Evolutionary conservation across 1,139 yeast species (phyloP).

Genomic region (Hansenula sp.): DNA sequence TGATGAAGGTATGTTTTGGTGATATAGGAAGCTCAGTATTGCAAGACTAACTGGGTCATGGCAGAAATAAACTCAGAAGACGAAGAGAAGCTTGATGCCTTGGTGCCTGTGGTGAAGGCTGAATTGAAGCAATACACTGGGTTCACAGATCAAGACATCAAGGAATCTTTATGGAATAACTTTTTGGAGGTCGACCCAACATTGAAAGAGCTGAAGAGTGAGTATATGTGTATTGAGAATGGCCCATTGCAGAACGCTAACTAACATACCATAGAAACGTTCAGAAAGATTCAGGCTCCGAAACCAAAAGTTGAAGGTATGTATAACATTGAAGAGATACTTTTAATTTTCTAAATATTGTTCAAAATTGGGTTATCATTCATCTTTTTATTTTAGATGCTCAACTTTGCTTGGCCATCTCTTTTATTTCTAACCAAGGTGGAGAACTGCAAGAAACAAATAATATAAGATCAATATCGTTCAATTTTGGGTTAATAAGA

Average conservation of each 20-base stretch:
- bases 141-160: constrained; percentile 48
- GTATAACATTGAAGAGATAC: constrained; percentile 7
- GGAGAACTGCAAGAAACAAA: not conserved
- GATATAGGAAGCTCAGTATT: too few species aligned
- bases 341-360: constrained; percentile 1
- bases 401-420: not conserved
- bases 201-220: constrained; percentile 45
- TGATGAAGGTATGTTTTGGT: constrained; percentile 19
- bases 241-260: not conserved
- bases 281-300: constrained; percentile 10
- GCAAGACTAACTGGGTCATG: not conserved
- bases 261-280: constrained; percentile 8
- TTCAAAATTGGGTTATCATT: constrained; percentile 9
- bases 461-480: not conserved
- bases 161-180: constrained; percentile 58
- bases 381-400: not conserved
- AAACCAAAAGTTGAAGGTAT: constrained; percentile 12
- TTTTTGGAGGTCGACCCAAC: constrained; percentile 57
- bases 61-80: constrained; percentile 47
- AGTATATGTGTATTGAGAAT: constrained; percentile 21
- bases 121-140: constrained; percentile 36
- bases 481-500: constrained; percentile 6
- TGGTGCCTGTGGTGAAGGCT: constrained; percentile 38
- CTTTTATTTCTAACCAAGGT: not conserved
- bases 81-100: constrained; percentile 41